These are phyloP conservation scores for Penicillium brevicompactum DNA, from an alignment of 2,329 filamentous ascomycete species.

Conservation along the genomic window DNA sequence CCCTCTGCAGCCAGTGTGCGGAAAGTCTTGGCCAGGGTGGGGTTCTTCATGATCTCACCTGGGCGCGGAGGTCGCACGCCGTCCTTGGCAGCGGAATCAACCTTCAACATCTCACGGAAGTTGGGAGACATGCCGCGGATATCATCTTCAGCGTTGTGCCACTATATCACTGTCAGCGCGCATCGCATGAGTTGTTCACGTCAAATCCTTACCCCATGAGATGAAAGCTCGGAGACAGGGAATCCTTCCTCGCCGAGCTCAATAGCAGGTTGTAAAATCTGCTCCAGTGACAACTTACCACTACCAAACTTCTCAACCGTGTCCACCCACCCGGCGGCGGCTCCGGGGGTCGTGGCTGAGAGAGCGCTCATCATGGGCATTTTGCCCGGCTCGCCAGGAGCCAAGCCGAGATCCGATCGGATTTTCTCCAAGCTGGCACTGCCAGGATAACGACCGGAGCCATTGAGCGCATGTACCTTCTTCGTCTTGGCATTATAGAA, in stretches of 20 bases:
- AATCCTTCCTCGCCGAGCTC: conserved; percentile 85
- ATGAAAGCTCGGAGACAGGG: conserved; percentile 79
- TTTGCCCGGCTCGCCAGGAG: conserved; percentile 55
- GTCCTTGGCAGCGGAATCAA: conserved; percentile 66
- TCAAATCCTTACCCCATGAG: conserved; percentile 61
- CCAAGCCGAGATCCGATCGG: conserved; percentile 68
- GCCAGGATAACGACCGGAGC: conserved; percentile 79
- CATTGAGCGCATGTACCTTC: conserved; percentile 84
- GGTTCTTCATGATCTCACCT: conserved; percentile 89
- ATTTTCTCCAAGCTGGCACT: conserved; percentile 71
- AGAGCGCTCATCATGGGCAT: conserved; percentile 79
- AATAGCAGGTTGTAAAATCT: conserved; percentile 81
- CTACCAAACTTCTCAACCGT: conserved; percentile 86
- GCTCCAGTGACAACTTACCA: conserved; percentile 73
- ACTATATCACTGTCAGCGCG: conserved; percentile 54
- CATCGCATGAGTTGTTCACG: not conserved
- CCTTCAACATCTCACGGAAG: conserved; percentile 82
- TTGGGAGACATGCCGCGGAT: conserved; percentile 81
- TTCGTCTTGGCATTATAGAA: conserved; percentile 84
- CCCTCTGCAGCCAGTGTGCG: conserved; percentile 74
- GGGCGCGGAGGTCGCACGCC: conserved; percentile 74
- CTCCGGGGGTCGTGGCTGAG: conserved; percentile 84
- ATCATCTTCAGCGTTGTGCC: conserved; percentile 64
- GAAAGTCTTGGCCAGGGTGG: conserved; percentile 79
- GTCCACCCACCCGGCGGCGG: conserved; percentile 91